Evolutionary conservation across 2,329 filamentous ascomycete genomes (phyloP), one percentile per base, ranked within the genome.

Genomic region (Cercospora citrullina): DNA sequence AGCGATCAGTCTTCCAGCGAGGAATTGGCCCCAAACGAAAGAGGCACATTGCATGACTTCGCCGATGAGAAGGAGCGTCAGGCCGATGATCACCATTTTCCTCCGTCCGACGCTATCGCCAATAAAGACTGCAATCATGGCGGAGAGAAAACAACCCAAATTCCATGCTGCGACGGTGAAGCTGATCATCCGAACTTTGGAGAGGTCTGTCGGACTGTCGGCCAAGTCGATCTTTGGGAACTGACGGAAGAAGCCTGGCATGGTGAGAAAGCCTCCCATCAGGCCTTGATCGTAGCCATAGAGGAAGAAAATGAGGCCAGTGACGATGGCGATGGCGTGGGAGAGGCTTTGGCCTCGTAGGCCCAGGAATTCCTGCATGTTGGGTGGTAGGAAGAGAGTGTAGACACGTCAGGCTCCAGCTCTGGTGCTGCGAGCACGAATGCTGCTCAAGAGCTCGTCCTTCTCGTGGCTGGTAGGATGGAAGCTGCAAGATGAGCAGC

Each of bases 51-150:
- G 89, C 33, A 90, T 83, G 16, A 86, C 79, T 45, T 87, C 86
- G 21, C 87, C 87, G 36, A 88, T 64, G 23, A 87, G 79, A 82
- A 89, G 86, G 69, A 90, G 82, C 8, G 80, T 69, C 5, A 85
- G 84, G 12, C 88, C 88, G 7, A 86, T 80, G 72, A 89, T 86
- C 59, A 88, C 87, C 5, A 83, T 84, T 30, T 84, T 80, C 75
- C 83, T 82, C 26, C 87, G 81, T 23, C 87, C 87, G 30, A 89
- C 81, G 5, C 81, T 79, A 69, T 90, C 88, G 39, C 87, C 88
- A 6, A 86, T 75, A 76, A 81, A 81, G 63, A 80, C 73, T 6
- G 77, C 75, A 23, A 79, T 73, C 3, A 83, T 77, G 2, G 82
- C 81, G 28, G 81, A 80, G 53, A 80, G 76, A 71, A 84, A 82